Evolutionary conservation across 495 filamentous ascomycete species (phyloP).

Genomic region (Rhizodiscina lignyota): DNA sequence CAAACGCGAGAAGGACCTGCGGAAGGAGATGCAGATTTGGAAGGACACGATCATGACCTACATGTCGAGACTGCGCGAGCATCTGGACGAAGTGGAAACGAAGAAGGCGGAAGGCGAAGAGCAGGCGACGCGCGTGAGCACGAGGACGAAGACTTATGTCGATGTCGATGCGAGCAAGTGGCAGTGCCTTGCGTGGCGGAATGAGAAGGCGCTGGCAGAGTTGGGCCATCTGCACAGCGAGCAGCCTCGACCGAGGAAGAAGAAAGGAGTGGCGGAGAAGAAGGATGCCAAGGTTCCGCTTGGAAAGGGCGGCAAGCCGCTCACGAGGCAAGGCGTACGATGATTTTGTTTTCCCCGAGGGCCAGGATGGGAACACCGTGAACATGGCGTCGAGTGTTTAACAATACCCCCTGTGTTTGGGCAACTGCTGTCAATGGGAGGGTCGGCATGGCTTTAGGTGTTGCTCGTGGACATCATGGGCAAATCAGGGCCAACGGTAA

Average conservation of each 20-base stretch:
- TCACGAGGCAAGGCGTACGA: no score
- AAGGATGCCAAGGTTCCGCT: neutral
- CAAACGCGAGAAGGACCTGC: conserved; percentile 62
- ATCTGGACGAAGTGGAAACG: conserved; percentile 35
- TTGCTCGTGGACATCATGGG: no score
- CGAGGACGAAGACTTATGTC: conserved; percentile 54
- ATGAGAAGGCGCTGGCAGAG: conserved; percentile 57
- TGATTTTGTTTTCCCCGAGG: no score
- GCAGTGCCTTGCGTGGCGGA: conserved; percentile 70
- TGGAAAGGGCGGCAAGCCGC: neutral
- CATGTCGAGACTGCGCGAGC: conserved; percentile 63
- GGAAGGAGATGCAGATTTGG: conserved; percentile 68
- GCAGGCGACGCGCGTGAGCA: conserved; percentile 42
- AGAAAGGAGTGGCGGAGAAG: conserved; percentile 1
- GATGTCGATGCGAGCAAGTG: conserved; percentile 34
- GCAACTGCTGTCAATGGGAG: no score
- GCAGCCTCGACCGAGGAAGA: neutral
- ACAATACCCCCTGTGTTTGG: no score
- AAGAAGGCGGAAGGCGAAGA: conserved; percentile 35
- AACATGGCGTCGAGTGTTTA: no score
- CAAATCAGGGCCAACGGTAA: no score
- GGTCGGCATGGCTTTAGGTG: no score
- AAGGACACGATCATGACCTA: conserved; percentile 58
- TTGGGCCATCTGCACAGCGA: conserved; percentile 56
- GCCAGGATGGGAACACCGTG: no score